phyloP scores from a whole-genome alignment of 139 green algal species.

The Asterochloris sp. region DNA sequence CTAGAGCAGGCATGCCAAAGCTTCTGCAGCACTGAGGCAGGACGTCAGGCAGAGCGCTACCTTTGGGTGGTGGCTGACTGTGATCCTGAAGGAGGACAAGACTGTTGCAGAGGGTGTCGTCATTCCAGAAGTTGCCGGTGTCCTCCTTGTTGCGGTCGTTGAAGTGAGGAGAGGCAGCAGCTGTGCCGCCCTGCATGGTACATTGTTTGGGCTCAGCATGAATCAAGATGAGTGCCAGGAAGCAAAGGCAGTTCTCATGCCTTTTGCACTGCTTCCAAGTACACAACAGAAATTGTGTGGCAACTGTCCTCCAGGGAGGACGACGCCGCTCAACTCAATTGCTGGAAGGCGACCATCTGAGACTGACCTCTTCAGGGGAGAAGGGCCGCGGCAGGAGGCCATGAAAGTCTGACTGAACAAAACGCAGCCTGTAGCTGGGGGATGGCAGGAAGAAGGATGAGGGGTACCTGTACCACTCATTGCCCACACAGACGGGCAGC shows the following conservation, averaged over 20 bases:
- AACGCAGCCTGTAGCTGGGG: conserved; percentile 52
- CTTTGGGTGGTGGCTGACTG: not conserved
- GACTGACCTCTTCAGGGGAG: conserved; percentile 12
- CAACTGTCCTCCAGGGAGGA: not conserved
- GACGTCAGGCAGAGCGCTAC: not conserved
- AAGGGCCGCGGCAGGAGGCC: conserved; percentile 50
- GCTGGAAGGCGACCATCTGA: not conserved
- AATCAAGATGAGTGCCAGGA: not conserved
- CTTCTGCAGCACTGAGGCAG: not conserved
- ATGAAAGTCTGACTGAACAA: conserved; percentile 70
- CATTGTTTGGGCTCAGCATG: not conserved
- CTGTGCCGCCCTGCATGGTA: conserved; percentile 44
- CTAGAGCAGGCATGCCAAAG: not conserved
- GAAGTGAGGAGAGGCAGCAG: conserved; percentile 44
- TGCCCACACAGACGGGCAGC: conserved; percentile 31
- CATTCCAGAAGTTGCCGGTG: conserved; percentile 34
- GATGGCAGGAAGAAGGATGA: conserved; percentile 78
- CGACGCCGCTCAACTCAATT: not conserved
- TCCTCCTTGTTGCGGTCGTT: conserved; percentile 56
- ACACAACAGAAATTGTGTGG: not conserved
- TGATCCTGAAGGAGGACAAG: conserved; percentile 27
- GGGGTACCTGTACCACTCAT: conserved; percentile 82
- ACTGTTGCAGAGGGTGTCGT: conserved; percentile 28
- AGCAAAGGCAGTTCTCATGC: not conserved
- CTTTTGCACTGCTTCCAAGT: not conserved